Percentiles rank a stretch among this genome's conserved stretches.
Evolutionary conservation across 2,329 filamentous ascomycete species (phyloP).

Genomic region (Microcera coccophila): DNA sequence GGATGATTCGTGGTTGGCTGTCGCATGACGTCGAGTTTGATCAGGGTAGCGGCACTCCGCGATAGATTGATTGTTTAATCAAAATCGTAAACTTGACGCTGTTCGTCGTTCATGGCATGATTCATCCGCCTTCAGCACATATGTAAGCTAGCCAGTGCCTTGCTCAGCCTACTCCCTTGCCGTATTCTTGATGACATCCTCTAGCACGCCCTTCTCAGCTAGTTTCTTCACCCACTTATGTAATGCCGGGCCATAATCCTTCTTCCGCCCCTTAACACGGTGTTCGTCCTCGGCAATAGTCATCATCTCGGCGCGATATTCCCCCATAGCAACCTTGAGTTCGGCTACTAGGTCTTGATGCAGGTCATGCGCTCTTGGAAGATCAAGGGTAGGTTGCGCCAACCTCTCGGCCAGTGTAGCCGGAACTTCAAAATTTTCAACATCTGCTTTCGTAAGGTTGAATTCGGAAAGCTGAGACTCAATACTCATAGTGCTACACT

Average conservation of each 20-base stretch:
- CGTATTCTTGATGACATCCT: slow-evolving; percentile 33
- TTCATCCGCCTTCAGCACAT: too few relatives aligned
- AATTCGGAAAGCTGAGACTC: slow-evolving; percentile 29
- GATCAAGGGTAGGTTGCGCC: slow-evolving; percentile 6
- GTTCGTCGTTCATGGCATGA: too few relatives aligned
- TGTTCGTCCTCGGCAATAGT: slow-evolving; percentile 46
- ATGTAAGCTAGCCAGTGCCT: too few relatives aligned
- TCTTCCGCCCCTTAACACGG: slow-evolving; percentile 52
- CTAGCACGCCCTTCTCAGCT: slow-evolving; percentile 61
- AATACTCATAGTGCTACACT: slow-evolving; percentile 12
- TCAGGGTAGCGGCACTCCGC: too few relatives aligned
- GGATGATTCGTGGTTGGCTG: too few relatives aligned
- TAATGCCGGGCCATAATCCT: slow-evolving; percentile 67
- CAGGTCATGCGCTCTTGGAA: slow-evolving; percentile 31
- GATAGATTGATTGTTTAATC: too few relatives aligned
- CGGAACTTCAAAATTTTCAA: slow-evolving; percentile 22
- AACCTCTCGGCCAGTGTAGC: slow-evolving; percentile 13
- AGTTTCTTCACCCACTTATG: slow-evolving; percentile 66
- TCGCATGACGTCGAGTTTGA: too few relatives aligned
- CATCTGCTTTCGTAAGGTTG: slow-evolving; percentile 23
- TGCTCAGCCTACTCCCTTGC: too few relatives aligned
- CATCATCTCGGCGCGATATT: slow-evolving; percentile 48
- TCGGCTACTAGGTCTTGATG: slow-evolving; percentile 39
- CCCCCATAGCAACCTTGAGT: slow-evolving; percentile 39
- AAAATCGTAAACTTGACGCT: too few relatives aligned